Evolutionary conservation across 495 filamentous ascomycete genomes (phyloP).

Genomic region (Amniculicola lignicola): DNA sequence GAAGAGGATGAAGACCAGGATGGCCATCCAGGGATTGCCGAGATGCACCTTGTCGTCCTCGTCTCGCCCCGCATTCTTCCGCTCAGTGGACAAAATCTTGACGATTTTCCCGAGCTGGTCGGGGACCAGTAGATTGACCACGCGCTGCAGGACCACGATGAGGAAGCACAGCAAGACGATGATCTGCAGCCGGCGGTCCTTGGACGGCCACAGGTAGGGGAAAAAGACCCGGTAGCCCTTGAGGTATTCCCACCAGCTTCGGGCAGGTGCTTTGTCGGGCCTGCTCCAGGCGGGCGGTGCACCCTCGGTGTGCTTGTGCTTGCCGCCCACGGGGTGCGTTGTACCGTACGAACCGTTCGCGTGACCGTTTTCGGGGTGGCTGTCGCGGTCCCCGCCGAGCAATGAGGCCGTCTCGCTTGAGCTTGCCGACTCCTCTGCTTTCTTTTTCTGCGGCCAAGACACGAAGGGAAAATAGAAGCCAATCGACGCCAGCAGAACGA

Average conservation of each 20-base stretch:
- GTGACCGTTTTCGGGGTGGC: constrained; percentile 47
- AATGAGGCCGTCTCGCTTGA: constrained; percentile 52
- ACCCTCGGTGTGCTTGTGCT: constrained; percentile 41
- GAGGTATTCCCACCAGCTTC: constrained; percentile 87
- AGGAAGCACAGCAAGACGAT: constrained; percentile 76
- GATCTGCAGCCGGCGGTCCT: constrained; percentile 65
- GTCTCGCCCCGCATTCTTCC: constrained; percentile 38
- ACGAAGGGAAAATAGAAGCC: constrained; percentile 59
- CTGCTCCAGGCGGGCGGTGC: constrained; percentile 59
- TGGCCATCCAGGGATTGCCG: constrained; percentile 59
- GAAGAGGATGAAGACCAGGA: constrained; percentile 74
- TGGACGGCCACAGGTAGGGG: constrained; percentile 89
- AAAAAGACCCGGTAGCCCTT: constrained; percentile 85
- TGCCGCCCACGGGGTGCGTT: constrained; percentile 40
- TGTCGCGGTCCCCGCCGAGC: constrained; percentile 44
- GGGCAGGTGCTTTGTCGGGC: constrained; percentile 61
- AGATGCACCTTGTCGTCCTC: neutral
- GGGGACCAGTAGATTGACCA: constrained; percentile 78
- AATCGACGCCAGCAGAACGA: constrained; percentile 57
- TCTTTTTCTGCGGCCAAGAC: constrained; percentile 34
- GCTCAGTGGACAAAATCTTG: constrained; percentile 56
- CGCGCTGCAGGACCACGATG: constrained; percentile 71
- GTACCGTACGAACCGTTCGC: constrained; percentile 51
- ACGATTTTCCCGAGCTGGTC: constrained; percentile 72
- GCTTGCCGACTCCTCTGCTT: constrained; percentile 38